Conservation (phyloP, 164 flowering plant genomes). For the Warburgia ugandensis region DNA sequence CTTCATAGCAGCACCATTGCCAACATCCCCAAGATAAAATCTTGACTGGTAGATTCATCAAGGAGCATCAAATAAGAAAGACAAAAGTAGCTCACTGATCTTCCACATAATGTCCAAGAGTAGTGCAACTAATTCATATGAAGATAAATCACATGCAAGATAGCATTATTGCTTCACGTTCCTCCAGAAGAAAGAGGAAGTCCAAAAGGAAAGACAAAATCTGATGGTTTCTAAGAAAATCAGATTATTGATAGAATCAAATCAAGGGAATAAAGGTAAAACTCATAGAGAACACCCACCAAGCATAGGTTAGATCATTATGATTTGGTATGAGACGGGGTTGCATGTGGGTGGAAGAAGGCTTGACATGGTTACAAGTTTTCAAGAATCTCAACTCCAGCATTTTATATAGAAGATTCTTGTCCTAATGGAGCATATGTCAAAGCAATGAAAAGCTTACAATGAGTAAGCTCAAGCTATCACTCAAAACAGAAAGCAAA, state of each 20-base stretch:
- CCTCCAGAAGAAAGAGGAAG: background rate
- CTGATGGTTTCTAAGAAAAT: background rate
- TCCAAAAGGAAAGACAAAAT: background rate
- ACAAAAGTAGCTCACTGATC: conserved; percentile 27
- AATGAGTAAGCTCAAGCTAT: too few species aligned
- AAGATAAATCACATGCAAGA: conserved; percentile 66
- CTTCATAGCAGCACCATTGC: conserved; percentile 99
- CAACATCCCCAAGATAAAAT: conserved; percentile 89
- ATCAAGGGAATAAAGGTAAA: too few species aligned
- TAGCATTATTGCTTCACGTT: conserved; percentile 21
- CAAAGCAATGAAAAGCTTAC: too few species aligned
- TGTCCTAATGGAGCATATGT: too few species aligned
- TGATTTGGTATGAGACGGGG: too few species aligned
- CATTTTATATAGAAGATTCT: too few species aligned
- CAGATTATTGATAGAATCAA: background rate
- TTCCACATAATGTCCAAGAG: conserved; percentile 91
- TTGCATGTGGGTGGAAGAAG: background rate
- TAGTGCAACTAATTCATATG: conserved; percentile 60
- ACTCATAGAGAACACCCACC: too few species aligned
- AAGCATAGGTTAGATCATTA: too few species aligned
- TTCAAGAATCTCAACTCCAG: too few species aligned
- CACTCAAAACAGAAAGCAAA: background rate
- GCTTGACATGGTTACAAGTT: background rate
- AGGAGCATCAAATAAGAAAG: background rate
- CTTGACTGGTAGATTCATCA: conserved; percentile 48